These are phyloP conservation scores for Colletotrichum musae DNA, from an alignment of 2,329 filamentous ascomycete genomes.

Conservation along the genomic window DNA sequence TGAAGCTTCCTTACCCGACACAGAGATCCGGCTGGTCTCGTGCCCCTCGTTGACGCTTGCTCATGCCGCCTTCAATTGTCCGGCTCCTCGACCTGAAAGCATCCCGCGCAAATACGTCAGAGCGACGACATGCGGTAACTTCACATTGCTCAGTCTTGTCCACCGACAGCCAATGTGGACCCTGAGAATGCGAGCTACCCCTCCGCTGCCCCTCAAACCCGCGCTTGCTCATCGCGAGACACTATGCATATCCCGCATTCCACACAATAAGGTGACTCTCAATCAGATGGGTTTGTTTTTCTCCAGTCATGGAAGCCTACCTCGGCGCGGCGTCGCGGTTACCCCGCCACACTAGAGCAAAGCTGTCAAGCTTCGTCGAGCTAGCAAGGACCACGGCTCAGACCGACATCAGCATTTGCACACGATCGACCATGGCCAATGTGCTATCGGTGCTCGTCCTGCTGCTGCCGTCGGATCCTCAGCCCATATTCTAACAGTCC, in stretches of 20 bases:
- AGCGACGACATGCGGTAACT: slow-evolving; percentile 24
- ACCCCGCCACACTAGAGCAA: slow-evolving; percentile 14
- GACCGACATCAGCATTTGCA: not conserved
- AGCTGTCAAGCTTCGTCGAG: slow-evolving; percentile 32
- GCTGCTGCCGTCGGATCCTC: not conserved
- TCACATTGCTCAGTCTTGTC: not conserved
- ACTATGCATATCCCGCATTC: slow-evolving; percentile 29
- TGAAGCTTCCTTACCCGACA: slow-evolving; percentile 9
- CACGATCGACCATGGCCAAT: slow-evolving; percentile 14
- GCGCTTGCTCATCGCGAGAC: slow-evolving; percentile 21
- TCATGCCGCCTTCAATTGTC: slow-evolving; percentile 13
- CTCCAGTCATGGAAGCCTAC: slow-evolving; percentile 1
- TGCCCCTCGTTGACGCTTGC: slow-evolving; percentile 21
- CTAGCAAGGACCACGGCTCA: not conserved
- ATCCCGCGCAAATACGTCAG: slow-evolving; percentile 35
- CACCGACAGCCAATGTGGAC: not conserved
- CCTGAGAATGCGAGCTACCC: slow-evolving; percentile 23
- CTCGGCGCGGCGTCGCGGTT: not conserved
- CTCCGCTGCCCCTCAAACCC: slow-evolving; percentile 25
- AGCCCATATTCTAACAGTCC: not conserved
- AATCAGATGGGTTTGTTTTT: slow-evolving; percentile 30
- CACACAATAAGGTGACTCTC: slow-evolving; percentile 37
- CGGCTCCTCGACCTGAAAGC: slow-evolving; percentile 7
- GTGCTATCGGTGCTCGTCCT: not conserved
- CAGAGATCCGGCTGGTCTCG: slow-evolving; percentile 24